Base-by-base conservation (phyloP, 2,329 filamentous ascomycete genomes). In the Penicillium sp. region DNA sequence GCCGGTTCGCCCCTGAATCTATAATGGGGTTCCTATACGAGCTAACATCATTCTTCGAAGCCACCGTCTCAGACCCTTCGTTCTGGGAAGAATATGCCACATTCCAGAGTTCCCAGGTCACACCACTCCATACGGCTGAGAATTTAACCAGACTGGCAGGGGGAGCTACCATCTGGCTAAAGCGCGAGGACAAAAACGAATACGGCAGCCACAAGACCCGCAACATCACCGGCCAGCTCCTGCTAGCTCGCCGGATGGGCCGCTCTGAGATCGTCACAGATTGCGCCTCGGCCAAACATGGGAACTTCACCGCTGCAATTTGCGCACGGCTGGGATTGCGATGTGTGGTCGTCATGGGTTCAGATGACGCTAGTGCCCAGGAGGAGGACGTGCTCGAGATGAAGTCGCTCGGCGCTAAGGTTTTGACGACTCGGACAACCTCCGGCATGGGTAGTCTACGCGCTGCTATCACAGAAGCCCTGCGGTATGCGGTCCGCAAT, bases 1-100 rank as follows among this genome's bases (percentile, higher is more conserved):
- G 67, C 54, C 62, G 60, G 53, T 69, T 67, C 36, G 65, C 61
- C 26, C 62, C 66, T 41, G 67, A 69, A 63, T 63, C 66, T 2
- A 63, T 68, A 35, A 66, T 69, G 55, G 60, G 58, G 17, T 63
- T 66, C 49, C 56, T 69, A 7, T 55, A 59, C 44, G 61, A 64
- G 50, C 62, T 69, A 53, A 63, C 62, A 40, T 60, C 58, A 38
- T 58, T 61, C 41, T 69, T 69, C 41, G 62, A 68, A 53, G 41
- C 55, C 37, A 61, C 57, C 14, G 36, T 67, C 51, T 65, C 62
- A 25, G 66, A 69, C 38, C 57, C 65, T 25, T 51, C 56, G 1
- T 69, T 69, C 55, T 69, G 67, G 67, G 40, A 50, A 9, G 66
- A 67, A 28, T 69, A 62, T 53, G 55, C 56, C 50, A 60, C 53